These are phyloP conservation scores for Mariannaea elegans DNA, from an alignment of 2,329 filamentous ascomycete genomes.

Conservation along the genomic window DNA sequence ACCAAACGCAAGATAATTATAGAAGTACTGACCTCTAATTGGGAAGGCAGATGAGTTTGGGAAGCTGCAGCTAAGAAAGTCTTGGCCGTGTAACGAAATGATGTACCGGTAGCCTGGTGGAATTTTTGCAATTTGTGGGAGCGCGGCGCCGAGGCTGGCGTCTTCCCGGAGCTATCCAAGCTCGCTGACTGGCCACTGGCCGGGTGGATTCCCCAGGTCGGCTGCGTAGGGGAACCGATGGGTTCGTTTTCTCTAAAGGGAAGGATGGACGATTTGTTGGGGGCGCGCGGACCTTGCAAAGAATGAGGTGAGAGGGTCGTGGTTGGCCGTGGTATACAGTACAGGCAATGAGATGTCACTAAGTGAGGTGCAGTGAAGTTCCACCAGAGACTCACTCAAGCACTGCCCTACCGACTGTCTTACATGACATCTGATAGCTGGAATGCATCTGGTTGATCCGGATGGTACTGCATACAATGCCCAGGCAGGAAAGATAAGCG, in stretches of 20 bases:
- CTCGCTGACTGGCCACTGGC: conserved; percentile 33
- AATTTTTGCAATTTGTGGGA: conserved; percentile 28
- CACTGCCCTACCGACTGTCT: background rate
- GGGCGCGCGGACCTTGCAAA: conserved; percentile 10
- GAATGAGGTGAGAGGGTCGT: conserved; percentile 17
- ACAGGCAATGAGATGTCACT: background rate
- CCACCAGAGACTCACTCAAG: too few species aligned
- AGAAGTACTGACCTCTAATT: conserved; percentile 16
- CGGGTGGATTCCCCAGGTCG: conserved; percentile 35
- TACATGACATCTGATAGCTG: background rate
- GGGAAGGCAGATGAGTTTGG: conserved; percentile 23
- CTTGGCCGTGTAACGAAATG: conserved; percentile 8
- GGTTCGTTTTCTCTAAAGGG: conserved; percentile 23
- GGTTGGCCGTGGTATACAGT: background rate
- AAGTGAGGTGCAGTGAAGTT: too few species aligned
- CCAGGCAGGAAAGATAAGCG: conserved; percentile 17
- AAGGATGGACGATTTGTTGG: conserved; percentile 29
- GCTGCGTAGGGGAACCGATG: conserved; percentile 28
- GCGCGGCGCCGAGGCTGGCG: conserved; percentile 27
- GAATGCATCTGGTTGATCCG: conserved; percentile 13
- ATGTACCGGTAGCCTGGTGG: conserved; percentile 35
- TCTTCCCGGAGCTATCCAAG: conserved; percentile 28
- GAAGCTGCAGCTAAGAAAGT: conserved; percentile 23
- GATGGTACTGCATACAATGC: conserved; percentile 10
- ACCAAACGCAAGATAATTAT: conserved; percentile 25